Base-by-base conservation (phyloP, 2,329 filamentous ascomycete genomes). In the Sphaerulina vaccinii region DNA sequence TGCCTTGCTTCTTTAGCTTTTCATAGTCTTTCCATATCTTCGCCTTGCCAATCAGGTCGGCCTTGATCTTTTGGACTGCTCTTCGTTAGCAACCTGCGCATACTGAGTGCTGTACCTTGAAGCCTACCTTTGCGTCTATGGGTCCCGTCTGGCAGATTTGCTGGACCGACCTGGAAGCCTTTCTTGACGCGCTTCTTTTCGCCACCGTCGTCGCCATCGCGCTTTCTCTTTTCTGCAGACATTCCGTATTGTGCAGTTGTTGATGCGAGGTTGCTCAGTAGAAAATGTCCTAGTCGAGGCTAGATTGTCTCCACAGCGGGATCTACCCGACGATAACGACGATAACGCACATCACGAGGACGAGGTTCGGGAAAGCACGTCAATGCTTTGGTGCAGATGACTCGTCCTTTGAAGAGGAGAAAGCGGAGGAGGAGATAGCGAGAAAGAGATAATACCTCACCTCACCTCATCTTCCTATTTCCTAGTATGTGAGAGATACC, bases 11-110 rank as follows among this genome's bases (percentile, higher is more conserved):
- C 71, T 91, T 92, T 58, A 96, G 76, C 71, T 96, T 96, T 57
- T 87, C 87, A 68, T 96, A 96, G 36, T 87, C 82, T 71, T 96
- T 95, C 73, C 92, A 93, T 57, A 96, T 79, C 72, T 96, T 96
- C 55, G 91, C 90, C 70, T 93, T 95, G 70, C 90, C 83, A 64
- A 97, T 96, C 50, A 96, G 76, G 60, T 88, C 83, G 59, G 86
- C 81, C 72, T 97, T 97, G 66, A 96, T 93, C 71, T 92, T 92
- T 70, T 88, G 84, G 52, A 88, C 88, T 92, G 39, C 22, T 44
- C 4, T 35, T 4, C 18, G 40, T 60, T 33, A 56, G 43, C 23
- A 27, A 3, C 18, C 22, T 13, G 6, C 24, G 39, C 21, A 23
- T 47, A 13, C 9, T 21, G 10, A n/a, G 15, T 23, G n/a, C 36